Conservation (phyloP, 2,329 filamentous ascomycete species). For the Phaeosphaeria sp. region DNA sequence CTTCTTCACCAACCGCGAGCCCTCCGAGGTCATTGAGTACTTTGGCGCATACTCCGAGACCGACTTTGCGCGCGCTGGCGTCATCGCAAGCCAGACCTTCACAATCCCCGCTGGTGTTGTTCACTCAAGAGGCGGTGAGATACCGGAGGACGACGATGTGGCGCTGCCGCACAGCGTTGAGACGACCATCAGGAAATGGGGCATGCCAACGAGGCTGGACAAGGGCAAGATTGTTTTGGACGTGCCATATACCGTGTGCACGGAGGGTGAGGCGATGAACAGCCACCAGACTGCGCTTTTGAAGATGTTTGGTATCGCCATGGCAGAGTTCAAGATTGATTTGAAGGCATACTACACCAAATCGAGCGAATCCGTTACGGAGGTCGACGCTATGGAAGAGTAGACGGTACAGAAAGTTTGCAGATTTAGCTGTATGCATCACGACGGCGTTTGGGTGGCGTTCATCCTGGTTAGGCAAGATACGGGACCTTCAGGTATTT, state of each 20-base stretch:
- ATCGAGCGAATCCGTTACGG: constrained; percentile 53
- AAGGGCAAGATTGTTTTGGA: constrained; percentile 87
- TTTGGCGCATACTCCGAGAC: constrained; percentile 75
- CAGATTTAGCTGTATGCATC: constrained; percentile 20
- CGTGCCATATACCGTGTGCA: constrained; percentile 77
- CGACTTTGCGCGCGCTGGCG: constrained; percentile 92
- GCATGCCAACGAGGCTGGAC: constrained; percentile 86
- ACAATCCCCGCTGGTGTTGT: constrained; percentile 83
- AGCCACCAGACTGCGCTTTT: constrained; percentile 90
- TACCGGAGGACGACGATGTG: constrained; percentile 81
- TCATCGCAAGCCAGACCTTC: constrained; percentile 75
- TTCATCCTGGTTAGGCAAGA: constrained; percentile 26
- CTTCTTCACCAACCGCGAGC: constrained; percentile 82
- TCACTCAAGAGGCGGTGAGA: constrained; percentile 78
- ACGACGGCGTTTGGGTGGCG: constrained; percentile 34
- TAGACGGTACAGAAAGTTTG: constrained; percentile 22
- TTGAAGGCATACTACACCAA: constrained; percentile 68
- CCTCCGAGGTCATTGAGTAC: constrained; percentile 71
- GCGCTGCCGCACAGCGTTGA: constrained; percentile 88
- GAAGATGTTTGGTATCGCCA: constrained; percentile 90
- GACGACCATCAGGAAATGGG: constrained; percentile 86
- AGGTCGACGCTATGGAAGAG: constrained; percentile 59
- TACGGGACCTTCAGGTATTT: constrained; percentile 17
- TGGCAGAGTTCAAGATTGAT: constrained; percentile 87
- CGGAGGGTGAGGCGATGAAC: constrained; percentile 83